phyloP scores from a whole-genome alignment of 768 basidiomycete genomes.

The Phylloporus sp. region DNA sequence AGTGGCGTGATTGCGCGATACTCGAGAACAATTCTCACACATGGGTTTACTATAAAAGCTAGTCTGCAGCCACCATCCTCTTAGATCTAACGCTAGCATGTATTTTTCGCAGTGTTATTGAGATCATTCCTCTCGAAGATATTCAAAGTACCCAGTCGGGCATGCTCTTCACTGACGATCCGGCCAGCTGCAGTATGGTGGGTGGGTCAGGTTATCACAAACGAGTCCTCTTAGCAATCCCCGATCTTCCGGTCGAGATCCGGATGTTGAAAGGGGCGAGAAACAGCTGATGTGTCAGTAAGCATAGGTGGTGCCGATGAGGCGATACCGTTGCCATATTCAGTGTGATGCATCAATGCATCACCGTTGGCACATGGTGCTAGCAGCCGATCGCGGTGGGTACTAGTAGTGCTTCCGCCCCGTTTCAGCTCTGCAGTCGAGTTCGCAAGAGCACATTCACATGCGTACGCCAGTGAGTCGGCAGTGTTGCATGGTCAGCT shows the following conservation, averaged over 20 bases:
- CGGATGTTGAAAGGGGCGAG: not conserved
- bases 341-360: not conserved
- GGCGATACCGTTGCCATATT: not conserved
- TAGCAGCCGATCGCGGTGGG: not conserved
- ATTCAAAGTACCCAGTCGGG: not conserved
- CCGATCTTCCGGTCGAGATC: not conserved
- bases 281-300: not conserved
- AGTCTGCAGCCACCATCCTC: not conserved
- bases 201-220: not conserved
- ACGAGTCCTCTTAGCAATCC: not conserved
- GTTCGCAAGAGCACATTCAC: not conserved
- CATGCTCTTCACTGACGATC: not conserved
- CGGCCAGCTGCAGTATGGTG: not conserved
- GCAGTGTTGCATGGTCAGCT: not conserved
- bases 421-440: not conserved
- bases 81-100: not conserved
- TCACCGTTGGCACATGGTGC: not conserved
- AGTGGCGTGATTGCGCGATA: not conserved
- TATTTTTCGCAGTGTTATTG: too few relatives aligned
- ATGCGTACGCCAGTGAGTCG: not conserved
- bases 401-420: too few relatives aligned
- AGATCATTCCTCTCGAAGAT: not conserved
- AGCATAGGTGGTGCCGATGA: not conserved
- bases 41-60: not conserved
- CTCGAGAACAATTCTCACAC: not conserved